These are phyloP conservation scores for Paraleonurus japonicus DNA, from an alignment of 257 asterid genomes.

Conservation along the genomic window DNA sequence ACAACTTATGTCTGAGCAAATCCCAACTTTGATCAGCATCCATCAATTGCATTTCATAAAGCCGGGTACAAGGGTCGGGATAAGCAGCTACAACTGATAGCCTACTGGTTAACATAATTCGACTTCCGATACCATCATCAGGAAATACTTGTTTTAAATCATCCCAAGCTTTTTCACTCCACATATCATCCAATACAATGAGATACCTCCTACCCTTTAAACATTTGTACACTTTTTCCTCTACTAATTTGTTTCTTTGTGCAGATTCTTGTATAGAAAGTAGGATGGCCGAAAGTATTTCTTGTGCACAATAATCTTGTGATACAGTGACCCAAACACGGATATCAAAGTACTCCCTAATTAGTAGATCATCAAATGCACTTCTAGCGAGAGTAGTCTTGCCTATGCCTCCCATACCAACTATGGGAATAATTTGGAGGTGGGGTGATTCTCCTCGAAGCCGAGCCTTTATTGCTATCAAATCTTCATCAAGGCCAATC, in stretches of 20 bases:
- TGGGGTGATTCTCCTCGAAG: not conserved
- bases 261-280: not conserved
- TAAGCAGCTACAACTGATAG: not conserved
- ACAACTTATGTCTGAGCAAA: not conserved
- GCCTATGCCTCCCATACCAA: not conserved
- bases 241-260: not conserved
- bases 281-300: not conserved
- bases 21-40: not conserved
- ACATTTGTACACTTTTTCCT: not conserved
- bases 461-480: not conserved
- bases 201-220: not conserved
- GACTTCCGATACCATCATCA: not conserved
- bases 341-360: not conserved
- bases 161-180: slow-evolving; percentile 4
- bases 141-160: not conserved
- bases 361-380: not conserved
- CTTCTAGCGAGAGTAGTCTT: slow-evolving; percentile 1
- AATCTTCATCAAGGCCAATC: not conserved
- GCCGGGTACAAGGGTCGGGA: not conserved
- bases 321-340: not conserved
- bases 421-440: not conserved
- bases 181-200: slow-evolving; percentile 3
- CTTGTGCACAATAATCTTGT: not conserved
- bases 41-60: not conserved
- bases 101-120: slow-evolving; percentile 12